Evolutionary conservation across 1,284 basidiomycete genomes (phyloP).

Genomic region (Spongispora temasekensis): DNA sequence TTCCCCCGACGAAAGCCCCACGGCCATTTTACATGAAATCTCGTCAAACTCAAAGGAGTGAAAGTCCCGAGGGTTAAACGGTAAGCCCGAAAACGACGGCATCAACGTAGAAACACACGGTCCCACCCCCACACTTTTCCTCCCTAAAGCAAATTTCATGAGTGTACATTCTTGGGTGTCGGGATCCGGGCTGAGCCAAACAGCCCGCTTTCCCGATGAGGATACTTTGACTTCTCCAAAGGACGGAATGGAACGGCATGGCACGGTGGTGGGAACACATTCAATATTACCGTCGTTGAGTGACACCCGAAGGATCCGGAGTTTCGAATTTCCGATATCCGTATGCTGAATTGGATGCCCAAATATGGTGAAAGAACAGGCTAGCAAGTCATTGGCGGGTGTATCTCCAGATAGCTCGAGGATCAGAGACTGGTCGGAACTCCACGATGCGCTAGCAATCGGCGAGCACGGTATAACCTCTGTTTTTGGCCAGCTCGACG

Average conservation of each 20-base stretch:
- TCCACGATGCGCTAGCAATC: conserved; percentile 20
- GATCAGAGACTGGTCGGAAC: conserved; percentile 1
- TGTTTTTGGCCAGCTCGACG: conserved; percentile 20
- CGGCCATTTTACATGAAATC: conserved; percentile 23
- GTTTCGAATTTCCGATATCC: not conserved
- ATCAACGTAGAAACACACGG: conserved; percentile 23
- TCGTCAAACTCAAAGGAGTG: conserved; percentile 31
- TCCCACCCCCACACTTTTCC: not conserved
- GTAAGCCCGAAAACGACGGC: conserved; percentile 25
- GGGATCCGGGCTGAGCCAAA: conserved; percentile 22
- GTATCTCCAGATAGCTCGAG: conserved; percentile 21
- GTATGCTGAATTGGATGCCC: conserved; percentile 4
- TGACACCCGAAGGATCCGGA: conserved; percentile 16
- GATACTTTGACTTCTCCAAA: conserved; percentile 21
- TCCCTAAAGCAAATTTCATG: conserved; percentile 21
- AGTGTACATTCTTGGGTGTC: conserved; percentile 17
- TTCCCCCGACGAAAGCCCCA: conserved; percentile 23
- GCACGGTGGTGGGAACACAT: conserved; percentile 5
- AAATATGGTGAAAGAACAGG: conserved; percentile 21
- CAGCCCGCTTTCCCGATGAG: conserved; percentile 23
- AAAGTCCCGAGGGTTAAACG: conserved; percentile 23
- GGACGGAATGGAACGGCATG: conserved; percentile 12
- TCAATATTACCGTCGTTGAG: conserved; percentile 15
- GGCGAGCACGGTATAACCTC: conserved; percentile 4
- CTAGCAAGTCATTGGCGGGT: not conserved